Percentiles rank a stretch among this genome's conserved stretches.
These are phyloP conservation scores for Cerrena zonata DNA, from an alignment of 1,284 basidiomycete species.

Conservation along the genomic window DNA sequence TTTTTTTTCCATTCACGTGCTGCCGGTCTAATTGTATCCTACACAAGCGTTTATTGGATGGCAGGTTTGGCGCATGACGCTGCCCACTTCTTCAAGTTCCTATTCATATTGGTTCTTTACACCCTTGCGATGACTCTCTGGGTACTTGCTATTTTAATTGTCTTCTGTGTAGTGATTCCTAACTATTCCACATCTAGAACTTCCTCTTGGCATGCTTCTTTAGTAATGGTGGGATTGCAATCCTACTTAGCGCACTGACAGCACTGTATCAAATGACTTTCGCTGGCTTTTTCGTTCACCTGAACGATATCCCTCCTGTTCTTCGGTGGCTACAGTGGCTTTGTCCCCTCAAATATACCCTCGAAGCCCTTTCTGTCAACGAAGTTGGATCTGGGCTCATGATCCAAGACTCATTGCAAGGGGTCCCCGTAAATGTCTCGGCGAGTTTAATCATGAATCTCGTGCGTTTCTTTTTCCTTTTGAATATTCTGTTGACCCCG, in stretches of 20 bases:
- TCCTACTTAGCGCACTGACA: conserved; percentile 72
- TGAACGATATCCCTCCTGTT: conserved; percentile 73
- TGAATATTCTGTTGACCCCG: not conserved
- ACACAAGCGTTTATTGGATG: conserved; percentile 82
- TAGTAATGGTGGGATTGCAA: conserved; percentile 81
- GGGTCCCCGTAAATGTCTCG: conserved; percentile 75
- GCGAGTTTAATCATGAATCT: conserved; percentile 79
- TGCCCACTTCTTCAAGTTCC: conserved; percentile 34
- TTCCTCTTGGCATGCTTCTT: conserved; percentile 80
- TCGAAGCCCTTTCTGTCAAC: conserved; percentile 83
- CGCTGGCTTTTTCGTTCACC: conserved; percentile 82
- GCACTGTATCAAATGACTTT: conserved; percentile 81
- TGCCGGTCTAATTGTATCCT: too few species aligned
- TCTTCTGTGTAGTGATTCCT: too few species aligned
- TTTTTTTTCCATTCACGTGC: not conserved
- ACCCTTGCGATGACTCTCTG: conserved; percentile 79
- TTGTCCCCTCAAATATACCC: conserved; percentile 62
- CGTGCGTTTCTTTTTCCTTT: conserved; percentile 37
- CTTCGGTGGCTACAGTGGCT: conserved; percentile 85
- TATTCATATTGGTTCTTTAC: conserved; percentile 42
- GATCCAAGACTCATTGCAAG: conserved; percentile 74
- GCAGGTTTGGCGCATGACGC: conserved; percentile 65
- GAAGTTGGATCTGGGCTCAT: conserved; percentile 80
- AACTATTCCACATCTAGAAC: conserved; percentile 59
- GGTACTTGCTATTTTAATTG: conserved; percentile 53